A percentile compares a stretch with the other conserved stretches of the same genome.
Evolutionary conservation across 2,329 filamentous ascomycete species (phyloP).

Genomic region (Ramularia endophylla): DNA sequence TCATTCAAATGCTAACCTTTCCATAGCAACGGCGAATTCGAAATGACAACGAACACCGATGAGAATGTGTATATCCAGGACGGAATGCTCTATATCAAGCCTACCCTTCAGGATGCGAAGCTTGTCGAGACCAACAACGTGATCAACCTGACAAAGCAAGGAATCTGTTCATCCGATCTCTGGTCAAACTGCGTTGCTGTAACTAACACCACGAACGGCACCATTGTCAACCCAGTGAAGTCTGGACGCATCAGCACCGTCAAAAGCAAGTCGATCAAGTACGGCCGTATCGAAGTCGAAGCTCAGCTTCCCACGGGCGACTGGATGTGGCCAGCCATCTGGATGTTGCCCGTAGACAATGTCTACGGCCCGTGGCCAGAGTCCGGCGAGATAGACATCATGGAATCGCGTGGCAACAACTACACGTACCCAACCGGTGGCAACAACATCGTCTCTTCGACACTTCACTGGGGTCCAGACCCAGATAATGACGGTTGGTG

Average conservation of each 20-base stretch:
- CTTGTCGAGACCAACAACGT: constrained; percentile 61
- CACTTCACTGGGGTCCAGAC: constrained; percentile 78
- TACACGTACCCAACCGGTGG: constrained; percentile 69
- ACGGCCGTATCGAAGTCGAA: constrained; percentile 72
- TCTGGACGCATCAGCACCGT: constrained; percentile 75
- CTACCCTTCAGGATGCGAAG: constrained; percentile 65
- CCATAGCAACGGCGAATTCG: constrained; percentile 69
- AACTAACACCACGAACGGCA: constrained; percentile 73
- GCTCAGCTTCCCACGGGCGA: constrained; percentile 72
- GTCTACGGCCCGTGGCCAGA: constrained; percentile 72
- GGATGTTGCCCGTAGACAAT: constrained; percentile 71
- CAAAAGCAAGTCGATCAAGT: constrained; percentile 65
- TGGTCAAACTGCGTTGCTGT: constrained; percentile 59
- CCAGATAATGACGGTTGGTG: constrained; percentile 70
- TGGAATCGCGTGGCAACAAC: constrained; percentile 78
- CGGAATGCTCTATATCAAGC: constrained; percentile 66
- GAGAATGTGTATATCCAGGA: constrained; percentile 70
- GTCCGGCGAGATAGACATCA: constrained; percentile 79
- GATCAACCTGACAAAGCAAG: constrained; percentile 61
- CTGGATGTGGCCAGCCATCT: constrained; percentile 90
- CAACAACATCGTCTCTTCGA: constrained; percentile 72
- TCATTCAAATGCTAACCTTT: constrained; percentile 13
- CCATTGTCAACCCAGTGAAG: constrained; percentile 69
- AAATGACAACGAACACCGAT: constrained; percentile 63
- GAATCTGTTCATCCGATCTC: constrained; percentile 60